Percentiles rank a stretch among this genome's conserved stretches.
Conservation (phyloP, 371 early-diverging fungal species). For the Lichtheimia ornata region DNA sequence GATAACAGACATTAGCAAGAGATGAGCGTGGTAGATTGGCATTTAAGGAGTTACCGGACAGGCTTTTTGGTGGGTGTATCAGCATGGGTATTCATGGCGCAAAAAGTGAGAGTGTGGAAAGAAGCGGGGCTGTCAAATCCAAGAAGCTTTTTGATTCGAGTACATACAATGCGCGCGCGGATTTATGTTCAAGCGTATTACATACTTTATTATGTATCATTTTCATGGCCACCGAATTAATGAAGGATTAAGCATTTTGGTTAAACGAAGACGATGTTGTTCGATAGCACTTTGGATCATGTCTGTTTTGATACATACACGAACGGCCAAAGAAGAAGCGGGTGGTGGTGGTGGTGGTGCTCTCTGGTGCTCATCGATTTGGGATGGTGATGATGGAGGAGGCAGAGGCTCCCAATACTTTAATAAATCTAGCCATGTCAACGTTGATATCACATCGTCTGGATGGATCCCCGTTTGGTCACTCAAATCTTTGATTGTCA, state of each 20-base stretch:
- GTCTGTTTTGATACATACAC: slow-evolving; percentile 8
- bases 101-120: background rate
- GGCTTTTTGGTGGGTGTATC: slow-evolving; percentile 5
- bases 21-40: background rate
- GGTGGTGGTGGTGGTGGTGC: no score
- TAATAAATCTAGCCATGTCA: slow-evolving; percentile 33
- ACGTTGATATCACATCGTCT: slow-evolving; percentile 40
- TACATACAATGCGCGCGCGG: no score
- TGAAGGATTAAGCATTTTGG: slow-evolving; percentile 8
- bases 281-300: slow-evolving; percentile 14
- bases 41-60: slow-evolving; percentile 4
- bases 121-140: no score
- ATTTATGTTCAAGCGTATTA: no score
- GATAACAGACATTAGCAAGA: background rate
- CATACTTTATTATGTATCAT: no score
- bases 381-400: background rate
- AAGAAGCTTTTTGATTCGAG: no score
- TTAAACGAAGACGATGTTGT: slow-evolving; percentile 8
- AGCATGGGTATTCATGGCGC: background rate
- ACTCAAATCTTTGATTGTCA: slow-evolving; percentile 32
- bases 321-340: background rate
- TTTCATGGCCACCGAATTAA: slow-evolving; percentile 7
- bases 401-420: slow-evolving; percentile 18
- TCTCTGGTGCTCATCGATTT: background rate
- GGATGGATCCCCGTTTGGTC: slow-evolving; percentile 38